Evolutionary conservation across 2,329 filamentous ascomycete genomes (phyloP).

Genomic region (Xylariales sp.): DNA sequence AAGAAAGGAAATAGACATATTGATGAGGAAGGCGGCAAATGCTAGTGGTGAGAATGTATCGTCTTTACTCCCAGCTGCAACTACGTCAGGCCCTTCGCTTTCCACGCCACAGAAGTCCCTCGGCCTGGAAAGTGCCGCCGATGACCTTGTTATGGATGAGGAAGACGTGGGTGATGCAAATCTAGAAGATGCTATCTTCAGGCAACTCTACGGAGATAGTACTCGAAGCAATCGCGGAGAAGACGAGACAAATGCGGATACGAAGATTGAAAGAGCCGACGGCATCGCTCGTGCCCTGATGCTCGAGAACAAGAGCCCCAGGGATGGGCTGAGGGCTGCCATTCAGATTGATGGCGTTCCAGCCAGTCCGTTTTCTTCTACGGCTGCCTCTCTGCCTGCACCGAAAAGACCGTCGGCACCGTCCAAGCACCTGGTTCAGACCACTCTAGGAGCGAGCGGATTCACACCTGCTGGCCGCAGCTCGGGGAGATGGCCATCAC

Average conservation of each 20-base stretch:
- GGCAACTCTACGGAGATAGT: conserved; percentile 20
- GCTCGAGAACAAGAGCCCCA: background rate
- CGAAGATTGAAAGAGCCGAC: too few relatives aligned
- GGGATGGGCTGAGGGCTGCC: background rate
- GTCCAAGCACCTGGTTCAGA: background rate
- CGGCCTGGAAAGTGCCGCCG: conserved; percentile 11
- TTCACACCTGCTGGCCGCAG: conserved; percentile 24
- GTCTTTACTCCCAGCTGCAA: conserved; percentile 20
- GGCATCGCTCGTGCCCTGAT: background rate
- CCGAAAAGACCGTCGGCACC: background rate
- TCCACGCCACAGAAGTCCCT: conserved; percentile 34
- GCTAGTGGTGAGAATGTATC: conserved; percentile 19
- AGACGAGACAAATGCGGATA: background rate
- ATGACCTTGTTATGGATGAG: conserved; percentile 20
- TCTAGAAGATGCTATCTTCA: conserved; percentile 21
- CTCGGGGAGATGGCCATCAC: conserved; percentile 13
- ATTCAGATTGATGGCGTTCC: background rate
- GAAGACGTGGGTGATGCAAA: conserved; percentile 18
- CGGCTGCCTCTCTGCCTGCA: too few relatives aligned
- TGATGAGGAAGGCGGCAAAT: conserved; percentile 17
- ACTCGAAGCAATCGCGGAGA: conserved; percentile 8
- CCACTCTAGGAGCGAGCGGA: conserved; percentile 12
- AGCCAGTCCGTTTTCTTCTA: too few relatives aligned
- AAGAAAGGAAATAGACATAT: conserved; percentile 23
- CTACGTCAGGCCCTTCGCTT: conserved; percentile 30